Conservation (phyloP, 352 stramenopile genomes). For the Discostella stelligera region DNA sequence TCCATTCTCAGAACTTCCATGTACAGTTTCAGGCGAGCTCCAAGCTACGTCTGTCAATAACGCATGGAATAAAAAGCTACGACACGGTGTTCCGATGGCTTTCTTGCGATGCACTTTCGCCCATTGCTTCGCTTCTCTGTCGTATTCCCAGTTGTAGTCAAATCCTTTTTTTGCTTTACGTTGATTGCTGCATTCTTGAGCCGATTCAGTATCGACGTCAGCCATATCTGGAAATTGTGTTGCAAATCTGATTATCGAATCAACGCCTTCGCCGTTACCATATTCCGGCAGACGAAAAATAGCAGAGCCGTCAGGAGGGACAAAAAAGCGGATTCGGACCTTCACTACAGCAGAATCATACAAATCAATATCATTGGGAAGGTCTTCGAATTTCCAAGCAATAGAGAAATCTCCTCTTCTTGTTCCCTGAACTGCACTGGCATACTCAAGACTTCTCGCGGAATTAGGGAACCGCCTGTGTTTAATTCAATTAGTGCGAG, state of each 20-base stretch:
- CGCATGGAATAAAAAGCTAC: constrained; percentile 30
- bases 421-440: constrained; percentile 43
- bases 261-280: constrained; percentile 35
- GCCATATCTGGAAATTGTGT: constrained; percentile 24
- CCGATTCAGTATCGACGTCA: constrained; percentile 16
- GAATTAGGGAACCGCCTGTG: constrained; percentile 36
- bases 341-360: constrained; percentile 33
- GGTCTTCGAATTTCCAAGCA: constrained; percentile 43
- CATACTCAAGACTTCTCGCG: constrained; percentile 35
- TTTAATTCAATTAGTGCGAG: no score
- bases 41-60: constrained; percentile 35
- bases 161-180: constrained; percentile 36
- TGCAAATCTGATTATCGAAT: constrained; percentile 32
- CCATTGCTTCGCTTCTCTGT: constrained; percentile 18
- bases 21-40: constrained; percentile 13
- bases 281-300: constrained; percentile 45
- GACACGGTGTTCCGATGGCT: constrained; percentile 35
- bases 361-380: constrained; percentile 15
- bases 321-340: constrained; percentile 38
- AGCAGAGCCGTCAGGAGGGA: constrained; percentile 43
- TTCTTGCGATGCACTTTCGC: constrained; percentile 28
- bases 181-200: constrained; percentile 23
- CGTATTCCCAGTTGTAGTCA: constrained; percentile 46
- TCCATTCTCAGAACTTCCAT: constrained; percentile 13
- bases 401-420: constrained; percentile 49